Evolutionary conservation across 768 basidiomycete genomes (phyloP).

Genomic region (Termitomyces sp.): DNA sequence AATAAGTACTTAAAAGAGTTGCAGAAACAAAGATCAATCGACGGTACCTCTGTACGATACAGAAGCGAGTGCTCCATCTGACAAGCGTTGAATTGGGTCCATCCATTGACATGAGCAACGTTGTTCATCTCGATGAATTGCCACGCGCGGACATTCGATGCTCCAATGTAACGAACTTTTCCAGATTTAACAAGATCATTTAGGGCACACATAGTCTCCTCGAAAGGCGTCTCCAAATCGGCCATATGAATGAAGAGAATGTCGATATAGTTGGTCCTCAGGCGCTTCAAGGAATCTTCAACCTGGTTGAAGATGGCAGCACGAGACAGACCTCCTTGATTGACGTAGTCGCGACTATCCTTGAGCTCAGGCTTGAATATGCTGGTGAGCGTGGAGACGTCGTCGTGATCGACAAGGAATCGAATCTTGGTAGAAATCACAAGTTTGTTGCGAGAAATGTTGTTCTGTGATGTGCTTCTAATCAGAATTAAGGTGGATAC

Average conservation of each 20-base stretch:
- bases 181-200: slow-evolving; percentile 37
- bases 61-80: slow-evolving; percentile 50
- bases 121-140: slow-evolving; percentile 40
- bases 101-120: slow-evolving; percentile 38
- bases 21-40: too few species aligned
- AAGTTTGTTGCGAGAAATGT: slow-evolving; percentile 3
- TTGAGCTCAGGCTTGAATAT: slow-evolving; percentile 1
- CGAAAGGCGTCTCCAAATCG: slow-evolving; percentile 26
- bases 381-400: background rate
- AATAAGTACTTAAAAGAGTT: background rate
- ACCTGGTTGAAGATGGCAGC: slow-evolving; percentile 30
- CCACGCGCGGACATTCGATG: slow-evolving; percentile 41
- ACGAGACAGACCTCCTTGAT: slow-evolving; percentile 13
- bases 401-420: slow-evolving; percentile 3
- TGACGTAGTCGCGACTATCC: slow-evolving; percentile 13
- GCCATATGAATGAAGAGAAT: slow-evolving; percentile 39
- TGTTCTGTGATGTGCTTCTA: background rate
- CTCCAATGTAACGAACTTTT: slow-evolving; percentile 49
- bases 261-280: slow-evolving; percentile 27
- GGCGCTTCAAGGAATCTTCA: slow-evolving; percentile 24
- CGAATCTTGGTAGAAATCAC: slow-evolving; percentile 4
- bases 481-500: background rate
- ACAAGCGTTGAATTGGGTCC: slow-evolving; percentile 53
- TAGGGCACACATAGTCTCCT: slow-evolving; percentile 44
- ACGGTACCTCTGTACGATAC: slow-evolving; percentile 44